Evolutionary conservation across 1,139 yeast genomes (phyloP), one percentile per base, ranked within the genome.

Genomic region (Hansenula anomala): DNA sequence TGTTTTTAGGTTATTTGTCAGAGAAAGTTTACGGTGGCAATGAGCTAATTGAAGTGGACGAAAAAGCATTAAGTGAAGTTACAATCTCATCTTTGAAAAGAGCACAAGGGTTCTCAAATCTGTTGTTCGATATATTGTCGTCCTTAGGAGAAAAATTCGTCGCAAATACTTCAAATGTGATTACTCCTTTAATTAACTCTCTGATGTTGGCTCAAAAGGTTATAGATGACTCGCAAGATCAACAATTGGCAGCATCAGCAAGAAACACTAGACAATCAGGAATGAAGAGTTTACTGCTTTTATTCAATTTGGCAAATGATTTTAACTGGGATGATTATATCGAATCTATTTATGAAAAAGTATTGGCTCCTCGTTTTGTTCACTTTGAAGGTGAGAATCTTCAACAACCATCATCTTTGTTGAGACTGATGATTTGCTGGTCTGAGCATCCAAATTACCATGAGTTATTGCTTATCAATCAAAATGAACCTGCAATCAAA

Each of bases 331-430:
- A 60, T 11, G 55, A 59, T 1, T 75, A 75, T 51, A 71, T 77
- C 36, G 67, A 68, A 5, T 51, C 64, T 3, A 71, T 92, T 11
- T 82, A 75, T 53, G 56, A 63, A 4, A 56, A 66, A 31, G 66
- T 89, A 28, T 65, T 92, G n/a, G 53, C 56, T 18, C 90, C 95
- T 12, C 75, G 94, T 52, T 66, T 92, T 51, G 64, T 50, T 1
- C 67, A 72, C 19, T 89, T 90, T 58, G 82, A 84, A 3, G 71
- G 65, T 30, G 96, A 86, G 52, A 90, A 90, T 56, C 66, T 85
- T 34, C 95, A 88, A 54, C 89, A 82, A 52, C 82, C 90, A 1
- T 88, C 97, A 0, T 75, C 95, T 0, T 60, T 90, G 36, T 66
- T 90, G 75, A 75, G 69, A 41, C 59, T 88, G n/a, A 74, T 90